Evolutionary conservation across 1,284 basidiomycete genomes (phyloP), one percentile per base, ranked within the genome.

Genomic region (Cryptococcus sp.): DNA sequence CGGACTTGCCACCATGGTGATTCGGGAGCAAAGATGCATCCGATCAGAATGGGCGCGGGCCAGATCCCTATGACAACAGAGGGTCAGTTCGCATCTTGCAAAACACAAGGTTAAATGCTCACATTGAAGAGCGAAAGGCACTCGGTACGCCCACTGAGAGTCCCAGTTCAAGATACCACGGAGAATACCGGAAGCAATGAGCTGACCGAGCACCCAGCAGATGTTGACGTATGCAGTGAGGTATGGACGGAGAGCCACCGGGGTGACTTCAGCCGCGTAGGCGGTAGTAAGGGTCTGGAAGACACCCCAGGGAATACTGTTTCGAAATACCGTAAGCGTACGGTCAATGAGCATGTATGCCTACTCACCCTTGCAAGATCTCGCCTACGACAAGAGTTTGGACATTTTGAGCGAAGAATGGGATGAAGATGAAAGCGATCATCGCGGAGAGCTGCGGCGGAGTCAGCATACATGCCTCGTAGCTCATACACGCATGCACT

Each of bases 241-340:
- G 53, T 67, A 67, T 17, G 63, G 61, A 50, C 69, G 66, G 17
- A 69, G 62, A 19, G 56, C 55, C 10, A 66, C 54, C 3, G 81
- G 81, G 41, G 76, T 78, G 20, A 83, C 77, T 50, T 83, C 82
- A n/a, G 79, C 75, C 10, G 82, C 82, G 62, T 81, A 83, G 1
- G 80, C 74, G 22, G 68, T 71, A 7, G 78, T 77, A 5, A 79
- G 61, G 37, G 57, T 40, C 46, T 57, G 54, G 51, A 63, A 65
- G 34, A 62, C 57, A 44, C 41, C 41, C 41, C 41, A 44, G 2
- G 41, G 41, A 16, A 44, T 44, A 44, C 41, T 44, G 22, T 5
- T 20, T 6, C n/a, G 17, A 46, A 25, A 13, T 43, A 29, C 23
- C 25, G 17, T 38, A 16, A 23, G 17, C 23, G 13, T 38, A 38